These are phyloP conservation scores for Hypoxylon sp. DNA, from an alignment of 2,329 filamentous ascomycete species.

Conservation along the genomic window DNA sequence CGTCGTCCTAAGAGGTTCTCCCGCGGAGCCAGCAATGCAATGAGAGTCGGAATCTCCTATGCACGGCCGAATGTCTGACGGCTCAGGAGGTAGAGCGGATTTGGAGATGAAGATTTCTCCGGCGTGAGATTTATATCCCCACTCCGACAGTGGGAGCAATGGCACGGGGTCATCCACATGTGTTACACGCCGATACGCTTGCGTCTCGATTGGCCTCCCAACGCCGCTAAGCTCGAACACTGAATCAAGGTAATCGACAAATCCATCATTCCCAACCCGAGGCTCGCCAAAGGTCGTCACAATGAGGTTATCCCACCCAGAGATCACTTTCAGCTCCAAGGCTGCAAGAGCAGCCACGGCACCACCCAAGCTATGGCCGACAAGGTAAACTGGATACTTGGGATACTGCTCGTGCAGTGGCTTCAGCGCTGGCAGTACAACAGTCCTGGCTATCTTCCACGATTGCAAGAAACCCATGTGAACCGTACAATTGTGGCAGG, in stretches of 20 bases:
- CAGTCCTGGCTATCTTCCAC: slow-evolving; percentile 80
- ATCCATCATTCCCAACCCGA: slow-evolving; percentile 68
- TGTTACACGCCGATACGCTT: slow-evolving; percentile 80
- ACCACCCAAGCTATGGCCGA: slow-evolving; percentile 93
- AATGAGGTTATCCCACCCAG: slow-evolving; percentile 79
- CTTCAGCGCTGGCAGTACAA: slow-evolving; percentile 76
- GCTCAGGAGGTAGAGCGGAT: slow-evolving; percentile 73
- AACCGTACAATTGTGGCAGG: slow-evolving; percentile 89
- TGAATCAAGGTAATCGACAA: slow-evolving; percentile 67
- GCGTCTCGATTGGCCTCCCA: slow-evolving; percentile 51
- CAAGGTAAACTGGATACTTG: slow-evolving; percentile 78
- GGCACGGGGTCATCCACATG: slow-evolving; percentile 91
- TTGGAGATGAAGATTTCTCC: slow-evolving; percentile 91
- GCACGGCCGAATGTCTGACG: slow-evolving; percentile 78
- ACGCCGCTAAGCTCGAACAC: slow-evolving; percentile 61
- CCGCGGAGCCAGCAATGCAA: slow-evolving; percentile 76
- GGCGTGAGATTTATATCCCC: slow-evolving; percentile 87
- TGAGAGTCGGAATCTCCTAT: slow-evolving; percentile 75
- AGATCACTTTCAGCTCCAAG: slow-evolving; percentile 78
- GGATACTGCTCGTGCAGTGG: slow-evolving; percentile 72
- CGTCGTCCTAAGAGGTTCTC: slow-evolving; percentile 47
- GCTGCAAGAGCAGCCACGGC: slow-evolving; percentile 90
- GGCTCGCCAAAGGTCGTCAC: slow-evolving; percentile 97
- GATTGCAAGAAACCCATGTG: slow-evolving; percentile 90
- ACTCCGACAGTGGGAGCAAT: slow-evolving; percentile 84